These are phyloP conservation scores for Marchantia paleacea DNA, from an alignment of 225 moss, liverwort and hornwort genomes.

Conservation along the genomic window DNA sequence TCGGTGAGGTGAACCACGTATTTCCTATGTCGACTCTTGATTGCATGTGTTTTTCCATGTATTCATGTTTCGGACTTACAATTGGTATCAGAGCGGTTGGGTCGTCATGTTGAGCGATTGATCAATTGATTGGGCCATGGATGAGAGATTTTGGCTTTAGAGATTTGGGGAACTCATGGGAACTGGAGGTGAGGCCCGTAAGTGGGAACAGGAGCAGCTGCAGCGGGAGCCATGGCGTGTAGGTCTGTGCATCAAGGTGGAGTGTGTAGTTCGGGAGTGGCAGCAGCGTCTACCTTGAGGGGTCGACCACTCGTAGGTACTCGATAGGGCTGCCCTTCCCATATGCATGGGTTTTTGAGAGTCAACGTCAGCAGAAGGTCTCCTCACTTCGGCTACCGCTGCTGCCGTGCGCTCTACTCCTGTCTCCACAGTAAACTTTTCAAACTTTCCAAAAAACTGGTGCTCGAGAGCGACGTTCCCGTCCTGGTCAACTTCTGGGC, in stretches of 20 bases:
- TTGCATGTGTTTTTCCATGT: no score
- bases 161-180: slow-evolving; percentile 1
- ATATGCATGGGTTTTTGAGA: slow-evolving; percentile 63
- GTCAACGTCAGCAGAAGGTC: slow-evolving; percentile 29
- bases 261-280: slow-evolving; percentile 26
- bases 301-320: slow-evolving; percentile 21
- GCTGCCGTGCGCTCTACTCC: slow-evolving; percentile 27
- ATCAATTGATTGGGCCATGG: no score
- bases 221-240: slow-evolving; percentile 29
- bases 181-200: not conserved
- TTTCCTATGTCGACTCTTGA: no score
- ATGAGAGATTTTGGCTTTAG: not conserved
- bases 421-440: slow-evolving; percentile 44
- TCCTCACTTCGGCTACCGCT: slow-evolving; percentile 3
- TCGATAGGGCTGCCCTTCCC: slow-evolving; percentile 39
- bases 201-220: slow-evolving; percentile 4
- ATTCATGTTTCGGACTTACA: no score
- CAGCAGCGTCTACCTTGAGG: slow-evolving; percentile 24
- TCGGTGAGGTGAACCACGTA: no score
- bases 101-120: no score
- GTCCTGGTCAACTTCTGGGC: no score
- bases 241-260: slow-evolving; percentile 34
- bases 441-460: slow-evolving; percentile 60
- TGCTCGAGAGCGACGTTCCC: no score
- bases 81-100: no score